Base-by-base conservation (phyloP, 805 yeast genomes). In the Spathaspora girioi region DNA sequence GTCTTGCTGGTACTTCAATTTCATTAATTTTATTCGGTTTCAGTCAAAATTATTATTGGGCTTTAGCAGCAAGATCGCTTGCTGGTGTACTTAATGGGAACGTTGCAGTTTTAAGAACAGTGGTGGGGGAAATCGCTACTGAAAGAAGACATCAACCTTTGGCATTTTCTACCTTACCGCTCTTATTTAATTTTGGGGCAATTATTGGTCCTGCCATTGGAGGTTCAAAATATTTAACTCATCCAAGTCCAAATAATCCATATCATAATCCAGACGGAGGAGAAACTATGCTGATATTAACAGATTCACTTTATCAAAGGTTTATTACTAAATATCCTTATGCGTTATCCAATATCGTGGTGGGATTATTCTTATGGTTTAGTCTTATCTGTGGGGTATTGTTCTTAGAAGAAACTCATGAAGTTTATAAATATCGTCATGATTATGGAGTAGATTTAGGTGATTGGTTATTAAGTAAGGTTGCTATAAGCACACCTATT, bases 341-440 rank as follows among this genome's bases (percentile, higher is more conserved):
- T 49, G 73, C 73, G 1, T 54, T 69, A 46, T 66, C 73, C 14
- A 70, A 69, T 52, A 51, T 70, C 3, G 68, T 67, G 10, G 73
- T 70, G 15, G 62, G 67, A 1, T n/a, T 46, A 3, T 58, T 64
- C 31, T 56, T 68, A 26, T 49, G 61, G 52, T 48, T 58, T 23
- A 60, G 67, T 41, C 57, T 64, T 5, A 5, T 59, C 18, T 48
- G 59, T 18, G 73, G 70, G 9, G 56, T 66, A 18, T 53, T 70
- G 17, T 70, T 70, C 51, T 55, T 70, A 41, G 73, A 70, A 50
- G 75, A 70, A 48, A 65, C 75, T 2, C 67, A 69, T 48, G 58
- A 54, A 19, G 57, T 52, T n/a, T 51, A 46, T 27, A 54, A 53
- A 42, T 53, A 57, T 17, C 54, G 55, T 12, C 57, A 59, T 20